phyloP scores from a whole-genome alignment of 2,329 filamentous ascomycete genomes.

The Fusarium goolgardi region DNA sequence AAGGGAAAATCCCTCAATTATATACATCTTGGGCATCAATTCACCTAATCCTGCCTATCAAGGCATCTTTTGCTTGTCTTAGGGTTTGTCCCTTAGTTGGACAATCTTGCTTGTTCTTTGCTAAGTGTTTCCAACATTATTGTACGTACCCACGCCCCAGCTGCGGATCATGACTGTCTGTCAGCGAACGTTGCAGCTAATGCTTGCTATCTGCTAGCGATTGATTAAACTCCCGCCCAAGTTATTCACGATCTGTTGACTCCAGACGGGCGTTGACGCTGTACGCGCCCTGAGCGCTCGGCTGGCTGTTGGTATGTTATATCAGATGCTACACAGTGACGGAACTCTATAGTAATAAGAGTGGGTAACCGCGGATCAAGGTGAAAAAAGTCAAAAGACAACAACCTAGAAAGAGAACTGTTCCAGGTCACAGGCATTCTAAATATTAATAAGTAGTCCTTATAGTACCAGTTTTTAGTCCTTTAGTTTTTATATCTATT shows the following conservation, averaged over 20 bases:
- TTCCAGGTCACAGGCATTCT: too few species aligned
- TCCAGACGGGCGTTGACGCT: conserved; percentile 14
- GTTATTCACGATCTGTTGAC: conserved; percentile 6
- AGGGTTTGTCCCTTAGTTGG: too few species aligned
- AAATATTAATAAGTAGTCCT: too few species aligned
- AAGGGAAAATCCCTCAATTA: too few species aligned
- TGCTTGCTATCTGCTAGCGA: conserved; percentile 3
- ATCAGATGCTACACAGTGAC: neutral
- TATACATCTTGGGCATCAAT: too few species aligned
- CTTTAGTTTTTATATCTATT: too few species aligned
- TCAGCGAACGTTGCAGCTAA: conserved; percentile 5
- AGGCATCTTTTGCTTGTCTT: too few species aligned
- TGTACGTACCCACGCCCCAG: conserved; percentile 7
- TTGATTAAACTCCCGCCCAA: conserved; percentile 15
- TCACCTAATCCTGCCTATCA: too few species aligned
- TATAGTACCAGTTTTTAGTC: too few species aligned
- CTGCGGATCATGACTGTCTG: conserved; percentile 28
- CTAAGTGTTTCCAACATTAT: too few species aligned
- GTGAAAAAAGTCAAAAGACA: neutral
- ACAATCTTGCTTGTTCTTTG: too few species aligned
- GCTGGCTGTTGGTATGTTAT: conserved; percentile 8
- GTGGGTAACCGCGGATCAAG: conserved; percentile 13
- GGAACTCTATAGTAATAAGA: neutral
- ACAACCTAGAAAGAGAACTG: neutral
- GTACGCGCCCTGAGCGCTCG: conserved; percentile 26